A percentile compares a stretch with the other conserved stretches of the same genome.
phyloP scores from a whole-genome alignment of 2,329 filamentous ascomycete species.

The Fusarium acutatum region DNA sequence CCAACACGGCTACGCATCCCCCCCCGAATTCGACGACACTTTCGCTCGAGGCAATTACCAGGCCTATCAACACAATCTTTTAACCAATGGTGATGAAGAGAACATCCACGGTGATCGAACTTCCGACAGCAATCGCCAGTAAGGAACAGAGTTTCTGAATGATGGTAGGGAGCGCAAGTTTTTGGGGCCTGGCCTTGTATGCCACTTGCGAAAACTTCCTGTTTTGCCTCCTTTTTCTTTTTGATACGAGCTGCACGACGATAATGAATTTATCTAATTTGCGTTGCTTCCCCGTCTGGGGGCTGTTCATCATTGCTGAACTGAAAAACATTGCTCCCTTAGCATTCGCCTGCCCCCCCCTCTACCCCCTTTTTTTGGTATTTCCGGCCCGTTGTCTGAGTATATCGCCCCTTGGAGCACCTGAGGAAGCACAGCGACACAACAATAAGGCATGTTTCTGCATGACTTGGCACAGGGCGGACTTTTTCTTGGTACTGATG shows the following conservation, averaged over 20 bases:
- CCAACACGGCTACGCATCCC: not conserved
- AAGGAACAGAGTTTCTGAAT: not conserved
- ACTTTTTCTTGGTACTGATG: constrained; percentile 4
- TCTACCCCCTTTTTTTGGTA: not conserved
- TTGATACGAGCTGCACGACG: not conserved
- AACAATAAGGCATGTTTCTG: not conserved
- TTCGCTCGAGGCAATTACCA: not conserved
- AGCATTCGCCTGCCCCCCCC: not conserved
- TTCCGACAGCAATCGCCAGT: not conserved
- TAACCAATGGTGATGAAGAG: not conserved
- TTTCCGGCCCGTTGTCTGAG: not conserved
- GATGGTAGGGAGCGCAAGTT: not conserved
- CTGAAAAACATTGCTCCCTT: not conserved
- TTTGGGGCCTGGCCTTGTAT: not conserved
- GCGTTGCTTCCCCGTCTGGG: not conserved
- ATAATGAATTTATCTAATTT: not conserved
- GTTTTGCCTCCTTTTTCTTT: not conserved
- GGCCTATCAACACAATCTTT: not conserved
- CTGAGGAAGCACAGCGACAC: constrained; percentile 1
- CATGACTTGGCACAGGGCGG: not conserved
- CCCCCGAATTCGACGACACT: not conserved
- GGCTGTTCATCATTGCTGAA: not conserved
- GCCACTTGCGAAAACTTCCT: not conserved
- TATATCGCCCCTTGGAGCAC: not conserved
- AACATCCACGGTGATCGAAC: not conserved